Base-by-base conservation (phyloP, 2,329 filamentous ascomycete genomes). In the Calonectria naviculata region DNA sequence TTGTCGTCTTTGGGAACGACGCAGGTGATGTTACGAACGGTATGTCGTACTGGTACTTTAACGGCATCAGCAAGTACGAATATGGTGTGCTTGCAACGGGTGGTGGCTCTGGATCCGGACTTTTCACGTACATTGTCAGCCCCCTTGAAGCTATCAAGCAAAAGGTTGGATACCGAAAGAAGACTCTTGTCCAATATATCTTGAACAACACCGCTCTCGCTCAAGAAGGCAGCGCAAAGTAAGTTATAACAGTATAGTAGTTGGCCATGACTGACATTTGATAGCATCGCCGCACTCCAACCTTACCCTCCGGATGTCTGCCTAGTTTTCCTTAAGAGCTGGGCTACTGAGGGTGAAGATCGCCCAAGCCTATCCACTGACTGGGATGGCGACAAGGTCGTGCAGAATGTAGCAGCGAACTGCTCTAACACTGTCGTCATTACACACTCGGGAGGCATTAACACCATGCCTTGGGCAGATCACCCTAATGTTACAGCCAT, bases 11-110 rank as follows among this genome's bases (percentile, higher is more conserved):
- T 86, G 75, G 90, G 78, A 85, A 87, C 73, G 84, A 84, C 13
- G 84, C 84, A 52, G 83, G 0, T 84, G 85, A 73, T 80, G 86
- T 89, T 26, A 89, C 92, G 69, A 83, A 93, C 58, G 92, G 92
- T 91, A 92, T 78, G 87, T 56, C 52, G 2, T 26, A 17, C 31
- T 56, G 52, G 52, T 56, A 24, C 12, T 87, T 68, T 92, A 91
- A 76, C 87, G 91, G 19, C 87, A 90, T 78, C 85, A 89, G 24
- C 1, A 91, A 94, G 80, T 83, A 82, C 68, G 91, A 94, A 80
- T 83, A 82, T 68, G 87, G 88, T 6, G 87, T 86, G 4, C 82
- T 91, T 4, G 86, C 85, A 4, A 88, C 88, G 80, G 90, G 89
- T 26, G 91, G 90, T 84, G 90, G 82, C 5, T 84, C 83, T 5